phyloP scores from a whole-genome alignment of 495 filamentous ascomycete genomes.

The Aspergillus baeticus region DNA sequence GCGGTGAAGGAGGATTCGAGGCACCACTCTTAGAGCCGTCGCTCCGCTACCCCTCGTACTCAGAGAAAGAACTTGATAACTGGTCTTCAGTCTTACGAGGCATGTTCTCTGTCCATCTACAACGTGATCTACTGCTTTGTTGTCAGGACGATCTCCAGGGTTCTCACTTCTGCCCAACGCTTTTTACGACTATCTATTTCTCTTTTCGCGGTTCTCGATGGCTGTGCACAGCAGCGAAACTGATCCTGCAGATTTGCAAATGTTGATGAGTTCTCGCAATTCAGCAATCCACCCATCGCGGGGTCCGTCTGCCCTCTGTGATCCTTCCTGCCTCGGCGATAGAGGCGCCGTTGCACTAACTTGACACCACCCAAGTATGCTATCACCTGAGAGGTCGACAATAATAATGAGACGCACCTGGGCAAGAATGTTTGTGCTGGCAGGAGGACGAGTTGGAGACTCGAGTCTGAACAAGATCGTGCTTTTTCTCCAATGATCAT shows the following conservation, averaged over 20 bases:
- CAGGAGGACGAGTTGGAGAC: neutral
- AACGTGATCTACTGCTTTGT: neutral
- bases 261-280: neutral
- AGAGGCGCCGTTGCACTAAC: neutral
- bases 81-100: neutral
- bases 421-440: neutral
- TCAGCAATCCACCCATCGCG: neutral
- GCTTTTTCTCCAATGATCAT: neutral
- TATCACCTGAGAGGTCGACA: neutral
- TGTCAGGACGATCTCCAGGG: neutral
- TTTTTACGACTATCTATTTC: neutral
- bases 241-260: neutral
- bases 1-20: conserved; percentile 11
- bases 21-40: conserved; percentile 2
- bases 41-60: conserved; percentile 3
- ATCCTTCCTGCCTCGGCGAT: neutral
- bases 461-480: neutral
- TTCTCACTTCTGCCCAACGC: conserved; percentile 5
- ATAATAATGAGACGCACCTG: neutral
- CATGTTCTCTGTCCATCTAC: neutral
- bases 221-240: neutral
- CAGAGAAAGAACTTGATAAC: conserved; percentile 4
- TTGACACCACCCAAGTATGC: neutral
- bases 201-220: neutral
- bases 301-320: neutral